Evolutionary conservation across 1,284 basidiomycete genomes (phyloP).

Genomic region (Rugosomyces carneus): DNA sequence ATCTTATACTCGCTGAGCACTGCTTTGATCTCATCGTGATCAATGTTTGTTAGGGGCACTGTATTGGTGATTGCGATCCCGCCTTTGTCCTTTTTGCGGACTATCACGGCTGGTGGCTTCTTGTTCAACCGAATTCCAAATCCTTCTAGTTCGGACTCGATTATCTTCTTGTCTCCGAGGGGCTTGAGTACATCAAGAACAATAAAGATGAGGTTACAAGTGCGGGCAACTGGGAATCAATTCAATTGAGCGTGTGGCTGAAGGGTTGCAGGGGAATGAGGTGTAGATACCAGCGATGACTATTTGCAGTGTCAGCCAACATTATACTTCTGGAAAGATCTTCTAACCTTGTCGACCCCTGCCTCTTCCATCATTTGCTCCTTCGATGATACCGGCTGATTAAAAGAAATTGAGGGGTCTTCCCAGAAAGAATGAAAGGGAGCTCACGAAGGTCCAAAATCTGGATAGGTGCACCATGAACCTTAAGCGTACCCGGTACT

Average conservation of each 20-base stretch:
- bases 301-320: conserved; percentile 22
- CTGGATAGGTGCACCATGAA: conserved; percentile 91
- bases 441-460: conserved; percentile 75
- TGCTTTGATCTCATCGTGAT: conserved; percentile 96
- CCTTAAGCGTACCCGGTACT: conserved; percentile 93
- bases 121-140: conserved; percentile 98
- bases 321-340: background rate
- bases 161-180: conserved; percentile 87
- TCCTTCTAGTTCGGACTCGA: conserved; percentile 91
- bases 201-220: conserved; percentile 98
- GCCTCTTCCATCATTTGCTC: conserved; percentile 97
- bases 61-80: conserved; percentile 93
- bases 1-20: conserved; percentile 89
- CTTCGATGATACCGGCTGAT: conserved; percentile 95
- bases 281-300: conserved; percentile 75
- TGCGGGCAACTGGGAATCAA: conserved; percentile 73
- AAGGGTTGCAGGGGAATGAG: conserved; percentile 5
- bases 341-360: conserved; percentile 87
- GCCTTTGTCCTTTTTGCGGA: conserved; percentile 93
- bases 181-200: conserved; percentile 98
- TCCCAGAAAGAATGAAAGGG: background rate
- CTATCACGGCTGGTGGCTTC: conserved; percentile 83
- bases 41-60: conserved; percentile 94
- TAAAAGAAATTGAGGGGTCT: conserved; percentile 10
- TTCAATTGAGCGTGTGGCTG: conserved; percentile 11